Conservation (phyloP, 1,139 yeast species). For the Taphrina deformans region DNA sequence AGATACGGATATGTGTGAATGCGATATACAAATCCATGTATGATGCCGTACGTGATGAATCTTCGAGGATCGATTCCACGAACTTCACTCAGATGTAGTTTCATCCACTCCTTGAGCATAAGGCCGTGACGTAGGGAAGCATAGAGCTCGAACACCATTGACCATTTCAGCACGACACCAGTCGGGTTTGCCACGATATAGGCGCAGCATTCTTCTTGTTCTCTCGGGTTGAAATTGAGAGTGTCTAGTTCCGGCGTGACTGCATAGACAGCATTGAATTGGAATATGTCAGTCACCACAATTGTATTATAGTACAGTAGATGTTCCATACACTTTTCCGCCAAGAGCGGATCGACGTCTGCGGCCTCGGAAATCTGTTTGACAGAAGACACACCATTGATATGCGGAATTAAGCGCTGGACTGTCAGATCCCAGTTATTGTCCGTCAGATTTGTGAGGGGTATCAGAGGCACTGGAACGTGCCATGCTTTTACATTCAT, state of each 20-base stretch:
- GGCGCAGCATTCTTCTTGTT: constrained; percentile 84
- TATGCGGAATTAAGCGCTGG: constrained; percentile 79
- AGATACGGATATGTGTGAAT: constrained; percentile 72
- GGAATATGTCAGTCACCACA: constrained; percentile 79
- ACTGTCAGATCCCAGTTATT: constrained; percentile 97
- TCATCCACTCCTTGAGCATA: constrained; percentile 73
- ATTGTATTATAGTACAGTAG: constrained; percentile 86
- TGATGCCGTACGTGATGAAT: constrained; percentile 81
- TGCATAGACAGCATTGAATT: constrained; percentile 83
- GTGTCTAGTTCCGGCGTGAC: constrained; percentile 75
- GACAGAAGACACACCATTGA: constrained; percentile 84
- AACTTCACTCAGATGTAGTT: constrained; percentile 59
- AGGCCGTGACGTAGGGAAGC: constrained; percentile 72
- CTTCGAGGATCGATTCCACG: constrained; percentile 74
- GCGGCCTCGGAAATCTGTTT: constrained; percentile 75
- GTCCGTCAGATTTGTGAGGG: constrained; percentile 62
- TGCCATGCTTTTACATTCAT: constrained; percentile 68
- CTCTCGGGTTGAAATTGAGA: constrained; percentile 61
- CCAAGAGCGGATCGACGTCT: constrained; percentile 73
- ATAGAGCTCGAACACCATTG: constrained; percentile 62
- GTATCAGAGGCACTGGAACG: constrained; percentile 83
- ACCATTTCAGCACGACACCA: constrained; percentile 50
- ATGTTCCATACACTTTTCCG: constrained; percentile 87
- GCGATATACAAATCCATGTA: constrained; percentile 77
- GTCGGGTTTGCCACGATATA: constrained; percentile 53